Evolutionary conservation across 176 grass and related monocot genomes (phyloP).

Genomic region (Neostapfia colusana): DNA sequence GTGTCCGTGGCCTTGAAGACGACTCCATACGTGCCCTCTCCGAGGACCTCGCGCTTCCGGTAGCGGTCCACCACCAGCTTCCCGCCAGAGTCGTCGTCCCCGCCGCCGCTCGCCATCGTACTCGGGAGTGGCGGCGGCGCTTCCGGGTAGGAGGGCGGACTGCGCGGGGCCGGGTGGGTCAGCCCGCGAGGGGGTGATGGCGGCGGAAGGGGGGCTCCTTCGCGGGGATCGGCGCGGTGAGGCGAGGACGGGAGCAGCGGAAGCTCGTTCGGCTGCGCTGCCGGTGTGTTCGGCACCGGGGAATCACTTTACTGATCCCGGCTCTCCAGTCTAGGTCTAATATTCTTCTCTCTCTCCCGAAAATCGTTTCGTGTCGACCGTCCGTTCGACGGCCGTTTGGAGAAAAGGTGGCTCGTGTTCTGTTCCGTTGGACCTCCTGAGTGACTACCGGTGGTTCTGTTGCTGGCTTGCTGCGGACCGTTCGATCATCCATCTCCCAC

Average conservation of each 20-base stretch:
- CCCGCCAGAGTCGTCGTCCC: slow-evolving; percentile 45
- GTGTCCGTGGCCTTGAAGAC: slow-evolving; percentile 96
- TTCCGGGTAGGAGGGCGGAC: neutral
- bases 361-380: neutral
- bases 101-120: slow-evolving; percentile 51
- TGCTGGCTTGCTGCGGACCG: neutral
- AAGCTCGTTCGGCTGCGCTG: slow-evolving; percentile 23
- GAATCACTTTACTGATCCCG: slow-evolving; percentile 29
- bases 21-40: slow-evolving; percentile 89
- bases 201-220: neutral
- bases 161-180: neutral
- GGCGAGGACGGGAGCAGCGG: slow-evolving; percentile 7
- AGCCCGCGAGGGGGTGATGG: neutral
- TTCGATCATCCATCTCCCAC: neutral
- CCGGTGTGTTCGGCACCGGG: slow-evolving; percentile 24
- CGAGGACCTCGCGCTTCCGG: slow-evolving; percentile 78
- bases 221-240: neutral
- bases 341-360: neutral
- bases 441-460: neutral
- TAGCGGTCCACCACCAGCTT: slow-evolving; percentile 84
- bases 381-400: slow-evolving; percentile 10
- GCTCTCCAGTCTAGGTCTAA: neutral
- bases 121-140: neutral
- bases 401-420: neutral
- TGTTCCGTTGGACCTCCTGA: neutral